Percentiles rank a stretch among this genome's conserved stretches.
Evolutionary conservation across 2,329 filamentous ascomycete genomes (phyloP).

Genomic region (Blastomyces parvus): DNA sequence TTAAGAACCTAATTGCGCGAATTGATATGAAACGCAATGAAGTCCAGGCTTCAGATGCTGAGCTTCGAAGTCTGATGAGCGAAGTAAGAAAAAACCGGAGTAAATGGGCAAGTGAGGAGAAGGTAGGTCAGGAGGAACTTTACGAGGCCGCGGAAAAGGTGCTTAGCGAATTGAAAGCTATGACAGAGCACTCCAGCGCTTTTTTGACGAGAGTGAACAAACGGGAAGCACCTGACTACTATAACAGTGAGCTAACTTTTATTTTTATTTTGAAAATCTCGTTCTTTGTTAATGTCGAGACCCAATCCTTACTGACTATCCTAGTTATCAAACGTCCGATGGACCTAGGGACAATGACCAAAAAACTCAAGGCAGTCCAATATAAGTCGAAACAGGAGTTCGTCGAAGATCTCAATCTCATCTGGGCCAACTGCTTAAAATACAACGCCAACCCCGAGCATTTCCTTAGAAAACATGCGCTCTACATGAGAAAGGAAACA

Average conservation of each 20-base stretch:
- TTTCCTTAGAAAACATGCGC: conserved; percentile 80
- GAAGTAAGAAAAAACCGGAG: conserved; percentile 96
- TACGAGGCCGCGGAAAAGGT: conserved; percentile 97
- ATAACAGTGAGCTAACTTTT: conserved; percentile 55
- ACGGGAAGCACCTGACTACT: conserved; percentile 91
- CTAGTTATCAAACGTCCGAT: conserved; percentile 90
- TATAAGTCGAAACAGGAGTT: conserved; percentile 93
- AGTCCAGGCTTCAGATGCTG: conserved; percentile 85
- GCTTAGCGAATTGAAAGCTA: conserved; percentile 89
- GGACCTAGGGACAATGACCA: conserved; percentile 97
- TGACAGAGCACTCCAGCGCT: conserved; percentile 94
- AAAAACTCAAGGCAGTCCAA: conserved; percentile 73
- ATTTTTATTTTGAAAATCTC: no score
- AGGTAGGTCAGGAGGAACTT: conserved; percentile 92
- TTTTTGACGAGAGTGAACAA: conserved; percentile 94
- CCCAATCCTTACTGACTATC: conserved; percentile 8
- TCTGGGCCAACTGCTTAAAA: conserved; percentile 93
- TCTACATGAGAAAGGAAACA: conserved; percentile 94
- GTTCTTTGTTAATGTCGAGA: not conserved
- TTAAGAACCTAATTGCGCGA: conserved; percentile 92
- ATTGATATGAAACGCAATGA: conserved; percentile 88
- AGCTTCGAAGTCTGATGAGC: conserved; percentile 85
- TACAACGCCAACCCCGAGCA: conserved; percentile 90
- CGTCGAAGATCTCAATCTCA: conserved; percentile 82
- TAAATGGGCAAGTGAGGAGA: conserved; percentile 98